These are phyloP conservation scores for Fraxinus americana DNA, from an alignment of 257 asterid species.

Conservation along the genomic window DNA sequence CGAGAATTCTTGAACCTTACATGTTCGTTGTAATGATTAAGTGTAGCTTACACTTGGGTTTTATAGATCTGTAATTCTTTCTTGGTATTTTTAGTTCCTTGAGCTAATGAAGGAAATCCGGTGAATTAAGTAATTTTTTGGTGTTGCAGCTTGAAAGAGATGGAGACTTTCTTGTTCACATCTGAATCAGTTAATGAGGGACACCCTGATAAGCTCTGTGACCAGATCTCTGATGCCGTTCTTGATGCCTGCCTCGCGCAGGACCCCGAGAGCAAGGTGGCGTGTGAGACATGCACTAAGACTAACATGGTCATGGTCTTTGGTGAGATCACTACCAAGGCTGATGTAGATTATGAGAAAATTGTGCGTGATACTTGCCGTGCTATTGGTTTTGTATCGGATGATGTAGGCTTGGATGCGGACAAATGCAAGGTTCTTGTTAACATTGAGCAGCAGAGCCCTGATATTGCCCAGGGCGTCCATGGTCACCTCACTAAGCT, in stretches of 20 bases:
- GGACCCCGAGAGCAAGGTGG: conserved; percentile 51
- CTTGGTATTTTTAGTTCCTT: neutral
- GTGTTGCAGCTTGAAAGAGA: conserved; percentile 17
- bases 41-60: neutral
- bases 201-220: conserved; percentile 52
- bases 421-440: conserved; percentile 40
- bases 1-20: neutral
- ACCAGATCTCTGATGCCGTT: conserved; percentile 48
- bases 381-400: conserved; percentile 36
- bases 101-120: neutral
- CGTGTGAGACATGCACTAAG: conserved; percentile 45
- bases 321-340: conserved; percentile 49
- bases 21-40: neutral
- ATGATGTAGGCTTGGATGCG: conserved; percentile 44
- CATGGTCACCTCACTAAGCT: conserved; percentile 45
- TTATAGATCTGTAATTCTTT: neutral
- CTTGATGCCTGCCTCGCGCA: conserved; percentile 48
- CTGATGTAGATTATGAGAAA: conserved; percentile 42
- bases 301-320: conserved; percentile 49
- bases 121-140: neutral
- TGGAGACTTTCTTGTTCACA: conserved; percentile 50
- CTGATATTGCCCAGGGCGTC: conserved; percentile 47
- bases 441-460: conserved; percentile 45
- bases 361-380: conserved; percentile 44
- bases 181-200: conserved; percentile 50